These are phyloP conservation scores for Penicillium chermesinum DNA, from an alignment of 495 filamentous ascomycete species.

Conservation along the genomic window DNA sequence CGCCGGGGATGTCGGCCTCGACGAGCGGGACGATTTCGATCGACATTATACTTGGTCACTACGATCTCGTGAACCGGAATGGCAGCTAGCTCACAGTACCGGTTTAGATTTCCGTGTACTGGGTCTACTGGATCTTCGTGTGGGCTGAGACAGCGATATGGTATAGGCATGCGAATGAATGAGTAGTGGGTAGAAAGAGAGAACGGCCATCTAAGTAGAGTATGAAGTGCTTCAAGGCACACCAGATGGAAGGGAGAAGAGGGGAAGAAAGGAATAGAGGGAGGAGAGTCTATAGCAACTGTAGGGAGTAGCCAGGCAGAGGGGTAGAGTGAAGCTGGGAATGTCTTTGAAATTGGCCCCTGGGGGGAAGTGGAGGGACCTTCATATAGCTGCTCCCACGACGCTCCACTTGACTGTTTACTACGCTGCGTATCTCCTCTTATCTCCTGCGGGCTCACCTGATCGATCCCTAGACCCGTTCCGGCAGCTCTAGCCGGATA, in stretches of 20 bases:
- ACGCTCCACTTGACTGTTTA: constrained; percentile 7
- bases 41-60: constrained; percentile 40
- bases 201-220: constrained; percentile 35
- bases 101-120: constrained; percentile 20
- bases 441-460: constrained; percentile 8
- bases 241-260: constrained; percentile 3
- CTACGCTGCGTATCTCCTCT: constrained; percentile 12
- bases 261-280: neutral
- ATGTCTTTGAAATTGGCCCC: neutral
- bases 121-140: constrained; percentile 33
- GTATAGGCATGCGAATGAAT: constrained; percentile 36
- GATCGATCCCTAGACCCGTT: constrained; percentile 13
- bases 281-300: constrained; percentile 2
- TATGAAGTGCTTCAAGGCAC: constrained; percentile 19
- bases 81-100: constrained; percentile 12
- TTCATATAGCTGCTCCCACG: constrained; percentile 18
- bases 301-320: constrained; percentile 3
- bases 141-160: constrained; percentile 36
- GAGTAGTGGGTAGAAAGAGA: constrained; percentile 30
- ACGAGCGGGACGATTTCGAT: constrained; percentile 52
- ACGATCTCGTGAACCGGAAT: constrained; percentile 12
- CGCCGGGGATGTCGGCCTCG: constrained; percentile 55
- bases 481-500: constrained; percentile 26
- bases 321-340: neutral
- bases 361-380: constrained; percentile 3